Evolutionary conservation across 1,284 basidiomycete species (phyloP).

Genomic region (Fomitopsis betulina): DNA sequence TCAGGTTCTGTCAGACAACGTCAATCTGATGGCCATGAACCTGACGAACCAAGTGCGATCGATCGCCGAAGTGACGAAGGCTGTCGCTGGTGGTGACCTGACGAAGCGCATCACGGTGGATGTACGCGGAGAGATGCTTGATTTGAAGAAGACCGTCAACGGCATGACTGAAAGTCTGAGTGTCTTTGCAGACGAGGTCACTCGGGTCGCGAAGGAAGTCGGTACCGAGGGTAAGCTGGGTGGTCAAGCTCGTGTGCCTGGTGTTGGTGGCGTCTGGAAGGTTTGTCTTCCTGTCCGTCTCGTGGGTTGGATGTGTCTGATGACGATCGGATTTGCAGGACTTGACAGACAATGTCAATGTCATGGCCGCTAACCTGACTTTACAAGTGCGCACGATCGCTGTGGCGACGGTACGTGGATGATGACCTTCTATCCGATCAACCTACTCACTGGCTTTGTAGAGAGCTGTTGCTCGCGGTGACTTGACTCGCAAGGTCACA

Average conservation of each 20-base stretch:
- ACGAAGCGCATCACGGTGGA: constrained; percentile 89
- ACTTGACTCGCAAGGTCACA: constrained; percentile 90
- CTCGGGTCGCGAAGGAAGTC: constrained; percentile 84
- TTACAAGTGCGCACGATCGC: constrained; percentile 95
- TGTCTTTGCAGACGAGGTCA: constrained; percentile 87
- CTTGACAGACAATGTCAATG: constrained; percentile 91
- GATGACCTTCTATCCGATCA: constrained; percentile 11
- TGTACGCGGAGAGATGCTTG: constrained; percentile 87
- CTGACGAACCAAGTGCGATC: constrained; percentile 90
- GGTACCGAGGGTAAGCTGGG: constrained; percentile 89
- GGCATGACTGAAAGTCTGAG: constrained; percentile 88
- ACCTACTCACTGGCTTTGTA: constrained; percentile 23
- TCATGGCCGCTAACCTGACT: constrained; percentile 86
- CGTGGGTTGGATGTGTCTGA: constrained; percentile 7
- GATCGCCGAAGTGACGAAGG: constrained; percentile 84
- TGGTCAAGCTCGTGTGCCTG: constrained; percentile 83
- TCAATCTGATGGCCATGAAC: constrained; percentile 91
- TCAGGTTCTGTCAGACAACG: constrained; percentile 70
- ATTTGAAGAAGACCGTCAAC: constrained; percentile 85
- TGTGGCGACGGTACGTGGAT: constrained; percentile 70
- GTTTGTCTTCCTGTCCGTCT: constrained; percentile 31
- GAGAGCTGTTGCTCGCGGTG: constrained; percentile 93
- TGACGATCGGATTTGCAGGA: constrained; percentile 37
- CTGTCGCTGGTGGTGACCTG: constrained; percentile 86
- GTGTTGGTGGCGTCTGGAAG: constrained; percentile 98